Evolutionary conservation across 192 early-diverging fungal genomes (phyloP).

Genomic region (Coemansia sp.): DNA sequence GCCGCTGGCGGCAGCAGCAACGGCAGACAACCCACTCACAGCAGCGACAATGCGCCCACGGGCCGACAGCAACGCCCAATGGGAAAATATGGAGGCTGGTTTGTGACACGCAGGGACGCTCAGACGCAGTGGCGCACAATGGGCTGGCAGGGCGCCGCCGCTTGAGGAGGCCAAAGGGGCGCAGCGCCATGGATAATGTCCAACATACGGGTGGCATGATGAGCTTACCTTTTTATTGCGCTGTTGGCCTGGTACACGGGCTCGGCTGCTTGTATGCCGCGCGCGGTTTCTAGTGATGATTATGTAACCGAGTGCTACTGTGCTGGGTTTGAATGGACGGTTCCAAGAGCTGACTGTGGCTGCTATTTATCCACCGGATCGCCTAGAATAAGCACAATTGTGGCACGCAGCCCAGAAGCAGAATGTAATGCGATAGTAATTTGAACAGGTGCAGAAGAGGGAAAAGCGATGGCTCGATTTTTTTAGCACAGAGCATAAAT

Average conservation of each 20-base stretch:
- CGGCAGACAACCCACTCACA: no score
- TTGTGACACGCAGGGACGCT: no score
- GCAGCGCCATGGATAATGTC: background rate
- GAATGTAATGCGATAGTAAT: background rate
- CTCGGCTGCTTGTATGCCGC: background rate
- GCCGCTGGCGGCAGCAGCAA: no score
- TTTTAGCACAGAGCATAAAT: background rate
- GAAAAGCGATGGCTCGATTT: background rate
- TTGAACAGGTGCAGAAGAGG: background rate
- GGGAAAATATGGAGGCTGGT: no score
- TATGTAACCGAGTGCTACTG: no score
- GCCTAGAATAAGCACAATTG: background rate
- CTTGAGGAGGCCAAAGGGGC: background rate
- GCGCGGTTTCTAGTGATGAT: no score
- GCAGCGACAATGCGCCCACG: no score
- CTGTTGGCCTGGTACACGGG: background rate
- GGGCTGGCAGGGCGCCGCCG: background rate
- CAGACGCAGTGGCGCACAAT: conserved; percentile 5
- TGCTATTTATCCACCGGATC: background rate
- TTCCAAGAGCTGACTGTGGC: no score
- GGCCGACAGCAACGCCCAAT: no score
- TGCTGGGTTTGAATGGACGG: no score
- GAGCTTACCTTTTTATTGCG: background rate
- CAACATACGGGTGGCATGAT: no score
- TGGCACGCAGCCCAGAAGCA: background rate